Evolutionary conservation across 768 basidiomycete species (phyloP), one percentile per base, ranked within the genome.

Genomic region (Russula dissimulans): DNA sequence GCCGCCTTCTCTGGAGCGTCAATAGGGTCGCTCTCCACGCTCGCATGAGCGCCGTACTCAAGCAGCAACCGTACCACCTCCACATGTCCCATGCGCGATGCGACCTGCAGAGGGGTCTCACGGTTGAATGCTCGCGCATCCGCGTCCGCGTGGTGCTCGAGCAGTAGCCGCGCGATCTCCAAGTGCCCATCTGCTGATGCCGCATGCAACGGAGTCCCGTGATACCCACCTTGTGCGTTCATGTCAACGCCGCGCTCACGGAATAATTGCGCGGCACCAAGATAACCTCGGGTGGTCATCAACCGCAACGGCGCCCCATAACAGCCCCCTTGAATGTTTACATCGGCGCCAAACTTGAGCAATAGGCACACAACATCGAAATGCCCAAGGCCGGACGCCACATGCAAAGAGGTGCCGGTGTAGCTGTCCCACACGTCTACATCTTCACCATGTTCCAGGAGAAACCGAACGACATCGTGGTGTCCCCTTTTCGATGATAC

Each of bases 151-250:
- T 22, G 9, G n/a, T 45, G 42, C 15, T 58, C 34, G 1, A 58
- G 43, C 32, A 58, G 50, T 2, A 58, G 22, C 6, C 34, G 49
- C 5, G 36, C 43, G 7, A 58, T 52, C 11, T 52, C 57, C 17
- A 45, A 17, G 26, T 45, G 43, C 12, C 57, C 57, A 1, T 26
- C 50, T 18, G 57, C 57, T 0, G 49, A 52, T 7, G 57, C 57
- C 18, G 57, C 57, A 31, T 58, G 57, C 34, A 58, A 45, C 3
- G 57, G 57, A 38, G 57, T 58, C 4, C 57, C 57, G 26, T 58
- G 6, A 43, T 51, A 58, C 2, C 57, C 57, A 32, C 57, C 57
- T 52, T 31, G 32, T 7, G 10, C 26, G 4, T 58, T 44, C 43
- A 58, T 58, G 36, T 58, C 57, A 17, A 52, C 26, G 34, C 34